Base-by-base conservation (phyloP, 2,329 filamentous ascomycete species). In the Hirsutella thompsonii region DNA sequence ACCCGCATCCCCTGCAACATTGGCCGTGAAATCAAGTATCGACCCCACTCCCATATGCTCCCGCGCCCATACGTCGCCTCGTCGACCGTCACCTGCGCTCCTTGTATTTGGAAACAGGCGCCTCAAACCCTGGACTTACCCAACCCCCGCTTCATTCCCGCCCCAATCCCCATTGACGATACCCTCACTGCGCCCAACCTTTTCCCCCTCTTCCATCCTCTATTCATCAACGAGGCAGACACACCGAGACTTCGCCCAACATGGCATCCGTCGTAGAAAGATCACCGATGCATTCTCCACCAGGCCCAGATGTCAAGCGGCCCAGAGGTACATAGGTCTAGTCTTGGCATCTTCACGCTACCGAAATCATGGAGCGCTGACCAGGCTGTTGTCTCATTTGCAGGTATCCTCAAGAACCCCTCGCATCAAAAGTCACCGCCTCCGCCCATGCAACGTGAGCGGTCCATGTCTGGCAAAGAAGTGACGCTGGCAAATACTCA, bases 341-440 rank as follows among this genome's bases (percentile, higher is more conserved):
- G 23, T n/a, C 23, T 26, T 26, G 16, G 9, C 28, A 35, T 6
- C 3, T 10, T 6, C 6, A 9, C 11, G 6, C 32, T 18, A 37
- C 20, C 28, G 11, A 23, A 8, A 18, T 11, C 18, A 8, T 21
- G 10, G 18, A 11, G 11, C 13, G 19, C 20, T 23, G 11, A 36
- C 19, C 18, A 39, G 5, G 20, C n/a, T 8, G 3, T 14, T 13
- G 4, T 26, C 23, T 26, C 23, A 26, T 26, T 11, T 26, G 2
- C 36, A 95, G 90, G 90, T 51, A 96, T 96, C 53, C 77, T 96
- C 52, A 96, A 96, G 67, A 94, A 94, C 68, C 81, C 84, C 38
- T 45, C 46, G 29, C 86, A 74, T 46, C 80, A 74, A 52, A 69
- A 72, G 44, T 74, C 76, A 23, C 73, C 78, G 8, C 56, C 55